Evolutionary conservation across 2,329 filamentous ascomycete species (phyloP).

Genomic region (Phialophora expanda): DNA sequence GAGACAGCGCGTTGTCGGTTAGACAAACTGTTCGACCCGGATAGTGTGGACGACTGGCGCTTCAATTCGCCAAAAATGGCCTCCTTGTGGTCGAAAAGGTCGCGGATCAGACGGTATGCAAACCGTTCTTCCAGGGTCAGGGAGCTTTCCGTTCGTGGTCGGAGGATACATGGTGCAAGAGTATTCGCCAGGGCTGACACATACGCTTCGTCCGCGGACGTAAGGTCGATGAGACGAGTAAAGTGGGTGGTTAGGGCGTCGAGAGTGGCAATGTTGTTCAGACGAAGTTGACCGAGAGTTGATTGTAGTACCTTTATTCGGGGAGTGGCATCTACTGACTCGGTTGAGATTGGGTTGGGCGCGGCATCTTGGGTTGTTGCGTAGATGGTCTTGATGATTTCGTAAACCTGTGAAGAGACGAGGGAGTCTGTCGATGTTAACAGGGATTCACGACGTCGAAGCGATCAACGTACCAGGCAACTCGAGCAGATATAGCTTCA

Average conservation of each 20-base stretch:
- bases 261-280: constrained; percentile 98
- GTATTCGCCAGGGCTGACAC: constrained; percentile 72
- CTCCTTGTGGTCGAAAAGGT: constrained; percentile 92
- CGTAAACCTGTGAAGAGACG: constrained; percentile 96
- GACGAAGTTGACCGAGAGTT: constrained; percentile 88
- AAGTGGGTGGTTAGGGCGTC: constrained; percentile 99
- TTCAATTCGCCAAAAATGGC: constrained; percentile 95
- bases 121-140: constrained; percentile 96
- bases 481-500: constrained; percentile 94
- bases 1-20: constrained; percentile 63
- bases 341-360: constrained; percentile 62
- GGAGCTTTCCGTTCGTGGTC: constrained; percentile 84
- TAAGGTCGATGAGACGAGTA: constrained; percentile 92
- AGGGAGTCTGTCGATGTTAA: constrained; percentile 74
- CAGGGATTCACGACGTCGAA: neutral
- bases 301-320: constrained; percentile 92
- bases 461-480: constrained; percentile 73
- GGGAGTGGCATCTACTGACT: constrained; percentile 37
- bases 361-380: constrained; percentile 77
- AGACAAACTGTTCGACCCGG: constrained; percentile 31
- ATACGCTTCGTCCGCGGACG: constrained; percentile 90
- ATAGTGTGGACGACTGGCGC: constrained; percentile 59
- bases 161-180: constrained; percentile 83
- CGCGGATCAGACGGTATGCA: constrained; percentile 84
- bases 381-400: constrained; percentile 98